These are phyloP conservation scores for Fusarium neocosmosporiellum DNA, from an alignment of 2,329 filamentous ascomycete species.

Conservation along the genomic window DNA sequence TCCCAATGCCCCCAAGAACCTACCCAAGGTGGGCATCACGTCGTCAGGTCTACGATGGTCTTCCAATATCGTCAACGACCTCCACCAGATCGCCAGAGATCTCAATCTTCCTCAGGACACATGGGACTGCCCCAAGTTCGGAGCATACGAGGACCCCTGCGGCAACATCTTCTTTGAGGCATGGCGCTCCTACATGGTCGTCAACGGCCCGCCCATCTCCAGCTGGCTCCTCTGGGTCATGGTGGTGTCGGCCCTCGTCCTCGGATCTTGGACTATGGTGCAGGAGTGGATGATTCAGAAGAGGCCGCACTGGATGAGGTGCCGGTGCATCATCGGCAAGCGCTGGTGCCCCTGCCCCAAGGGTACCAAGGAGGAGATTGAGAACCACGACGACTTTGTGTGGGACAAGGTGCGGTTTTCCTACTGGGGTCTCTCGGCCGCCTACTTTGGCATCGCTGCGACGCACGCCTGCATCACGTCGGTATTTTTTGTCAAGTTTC, in stretches of 20 bases:
- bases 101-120: constrained; percentile 37
- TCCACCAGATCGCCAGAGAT: constrained; percentile 36
- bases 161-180: constrained; percentile 44
- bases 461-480: constrained; percentile 30
- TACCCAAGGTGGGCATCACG: constrained; percentile 39
- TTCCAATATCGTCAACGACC: constrained; percentile 31
- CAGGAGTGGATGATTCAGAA: constrained; percentile 43
- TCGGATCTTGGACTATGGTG: constrained; percentile 23
- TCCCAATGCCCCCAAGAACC: constrained; percentile 36
- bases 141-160: constrained; percentile 31
- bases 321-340: constrained; percentile 41
- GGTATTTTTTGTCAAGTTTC: constrained; percentile 29
- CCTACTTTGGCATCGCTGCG: constrained; percentile 35
- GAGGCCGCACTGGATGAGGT: constrained; percentile 42
- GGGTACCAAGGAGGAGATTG: constrained; percentile 42
- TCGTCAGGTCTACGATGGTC: constrained; percentile 26
- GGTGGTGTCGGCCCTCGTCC: constrained; percentile 21
- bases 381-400: constrained; percentile 38
- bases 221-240: constrained; percentile 33
- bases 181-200: constrained; percentile 35
- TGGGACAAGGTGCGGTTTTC: constrained; percentile 42
- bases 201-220: constrained; percentile 22
- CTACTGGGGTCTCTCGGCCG: constrained; percentile 38
- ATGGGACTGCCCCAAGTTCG: constrained; percentile 33
- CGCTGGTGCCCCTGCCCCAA: constrained; percentile 39